These are phyloP conservation scores for Trypanosoma conorhini DNA, from an alignment of 208 protist genomes.

Conservation along the genomic window DNA sequence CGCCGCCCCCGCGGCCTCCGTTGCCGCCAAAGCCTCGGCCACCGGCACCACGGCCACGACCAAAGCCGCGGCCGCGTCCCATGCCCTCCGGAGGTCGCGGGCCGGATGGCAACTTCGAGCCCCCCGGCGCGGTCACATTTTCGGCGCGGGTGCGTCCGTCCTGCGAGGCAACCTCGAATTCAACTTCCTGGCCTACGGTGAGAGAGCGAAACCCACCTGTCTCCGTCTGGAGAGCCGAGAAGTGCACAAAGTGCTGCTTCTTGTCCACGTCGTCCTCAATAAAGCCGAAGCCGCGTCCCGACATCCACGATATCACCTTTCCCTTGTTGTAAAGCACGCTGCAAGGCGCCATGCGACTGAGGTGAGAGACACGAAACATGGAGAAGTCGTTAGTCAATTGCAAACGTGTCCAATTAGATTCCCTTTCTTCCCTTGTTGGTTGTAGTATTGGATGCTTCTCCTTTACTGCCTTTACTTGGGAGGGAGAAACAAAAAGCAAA, in stretches of 20 bases:
- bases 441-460: background rate
- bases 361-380: constrained; percentile 71
- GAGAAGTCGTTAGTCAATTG: constrained; percentile 6
- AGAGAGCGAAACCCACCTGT: constrained; percentile 83
- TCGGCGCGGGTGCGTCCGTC: constrained; percentile 89
- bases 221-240: constrained; percentile 90
- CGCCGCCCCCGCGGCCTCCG: constrained; percentile 17
- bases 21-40: constrained; percentile 5
- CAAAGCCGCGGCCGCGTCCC: constrained; percentile 42
- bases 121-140: constrained; percentile 82
- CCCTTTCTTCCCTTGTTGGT: constrained; percentile 1
- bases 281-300: constrained; percentile 89
- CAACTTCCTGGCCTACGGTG: constrained; percentile 85
- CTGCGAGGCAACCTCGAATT: constrained; percentile 88
- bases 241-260: constrained; percentile 94
- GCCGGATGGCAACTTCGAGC: constrained; percentile 81
- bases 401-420: constrained; percentile 9
- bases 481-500: background rate
- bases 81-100: constrained; percentile 64
- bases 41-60: constrained; percentile 35
- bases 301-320: constrained; percentile 90
- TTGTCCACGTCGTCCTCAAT: constrained; percentile 90
- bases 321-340: constrained; percentile 78
- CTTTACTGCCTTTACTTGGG: background rate
- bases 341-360: constrained; percentile 56